Conservation (phyloP, 306 rosid species). For the Casuarina equisetifolia region DNA sequence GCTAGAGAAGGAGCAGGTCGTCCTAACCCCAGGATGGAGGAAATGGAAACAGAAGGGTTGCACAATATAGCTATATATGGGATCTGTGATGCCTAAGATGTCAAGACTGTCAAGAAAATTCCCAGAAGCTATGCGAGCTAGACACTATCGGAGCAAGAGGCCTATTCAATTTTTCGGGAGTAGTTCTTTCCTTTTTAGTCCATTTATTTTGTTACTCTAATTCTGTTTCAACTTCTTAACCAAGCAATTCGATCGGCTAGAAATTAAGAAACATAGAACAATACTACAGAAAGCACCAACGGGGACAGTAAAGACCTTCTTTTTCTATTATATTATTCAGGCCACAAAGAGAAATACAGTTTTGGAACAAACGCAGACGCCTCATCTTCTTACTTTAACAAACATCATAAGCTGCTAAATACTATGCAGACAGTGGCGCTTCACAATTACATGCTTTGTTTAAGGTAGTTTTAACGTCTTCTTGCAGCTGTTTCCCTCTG, state of each 20-base stretch:
- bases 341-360: background rate
- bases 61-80: too few species aligned
- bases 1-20: too few species aligned
- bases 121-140: too few species aligned
- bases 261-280: background rate
- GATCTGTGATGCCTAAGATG: too few species aligned
- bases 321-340: background rate
- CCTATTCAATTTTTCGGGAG: too few species aligned
- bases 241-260: background rate
- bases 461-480: slow-evolving; percentile 44
- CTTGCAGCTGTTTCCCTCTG: slow-evolving; percentile 88
- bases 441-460: background rate
- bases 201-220: too few species aligned
- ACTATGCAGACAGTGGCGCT: background rate
- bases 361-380: background rate
- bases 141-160: too few species aligned
- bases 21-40: too few species aligned
- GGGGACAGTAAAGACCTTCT: background rate
- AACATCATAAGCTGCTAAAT: background rate
- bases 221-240: too few species aligned
- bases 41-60: too few species aligned
- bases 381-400: background rate
- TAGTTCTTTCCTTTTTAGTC: too few species aligned
- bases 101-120: too few species aligned
- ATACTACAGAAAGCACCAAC: background rate